Evolutionary conservation across 306 rosid genomes (phyloP).

Genomic region (Trifolium subterraneum): DNA sequence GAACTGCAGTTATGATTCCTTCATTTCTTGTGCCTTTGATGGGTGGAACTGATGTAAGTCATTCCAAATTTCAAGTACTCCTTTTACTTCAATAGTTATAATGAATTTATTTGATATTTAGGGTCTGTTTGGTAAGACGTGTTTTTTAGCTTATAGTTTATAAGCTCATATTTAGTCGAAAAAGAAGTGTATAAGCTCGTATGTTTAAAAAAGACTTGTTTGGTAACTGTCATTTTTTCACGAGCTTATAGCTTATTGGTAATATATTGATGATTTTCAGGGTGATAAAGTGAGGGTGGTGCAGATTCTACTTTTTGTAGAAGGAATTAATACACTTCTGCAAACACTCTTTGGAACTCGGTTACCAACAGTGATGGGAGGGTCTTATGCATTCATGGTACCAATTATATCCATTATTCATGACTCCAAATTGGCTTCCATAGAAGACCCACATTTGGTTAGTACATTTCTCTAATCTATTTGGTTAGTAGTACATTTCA

Average conservation of each 20-base stretch:
- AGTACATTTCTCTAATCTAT: slow-evolving; percentile 42
- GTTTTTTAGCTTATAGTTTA: too few relatives aligned
- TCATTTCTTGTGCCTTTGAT: slow-evolving; percentile 93
- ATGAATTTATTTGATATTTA: too few relatives aligned
- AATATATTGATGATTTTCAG: slow-evolving; percentile 48
- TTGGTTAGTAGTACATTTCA: background rate
- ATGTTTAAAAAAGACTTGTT: too few relatives aligned
- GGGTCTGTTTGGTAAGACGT: too few relatives aligned
- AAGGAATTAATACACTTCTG: slow-evolving; percentile 92
- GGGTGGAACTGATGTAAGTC: slow-evolving; percentile 94
- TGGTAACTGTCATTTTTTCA: too few relatives aligned
- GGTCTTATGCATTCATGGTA: slow-evolving; percentile 96
- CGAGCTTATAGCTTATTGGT: background rate
- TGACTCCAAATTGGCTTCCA: slow-evolving; percentile 67
- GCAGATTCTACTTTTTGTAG: slow-evolving; percentile 89
- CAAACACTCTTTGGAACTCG: slow-evolving; percentile 97
- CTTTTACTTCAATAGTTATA: background rate
- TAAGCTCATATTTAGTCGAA: too few relatives aligned
- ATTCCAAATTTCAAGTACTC: slow-evolving; percentile 15
- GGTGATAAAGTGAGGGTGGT: slow-evolving; percentile 97
- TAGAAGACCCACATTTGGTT: slow-evolving; percentile 78
- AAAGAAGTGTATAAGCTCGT: too few relatives aligned
- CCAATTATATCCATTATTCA: slow-evolving; percentile 94
- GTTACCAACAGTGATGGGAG: slow-evolving; percentile 95
- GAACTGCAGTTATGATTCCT: slow-evolving; percentile 99